These are phyloP conservation scores for Talaromyces nanjingensis DNA, from an alignment of 495 filamentous ascomycete genomes.

Conservation along the genomic window DNA sequence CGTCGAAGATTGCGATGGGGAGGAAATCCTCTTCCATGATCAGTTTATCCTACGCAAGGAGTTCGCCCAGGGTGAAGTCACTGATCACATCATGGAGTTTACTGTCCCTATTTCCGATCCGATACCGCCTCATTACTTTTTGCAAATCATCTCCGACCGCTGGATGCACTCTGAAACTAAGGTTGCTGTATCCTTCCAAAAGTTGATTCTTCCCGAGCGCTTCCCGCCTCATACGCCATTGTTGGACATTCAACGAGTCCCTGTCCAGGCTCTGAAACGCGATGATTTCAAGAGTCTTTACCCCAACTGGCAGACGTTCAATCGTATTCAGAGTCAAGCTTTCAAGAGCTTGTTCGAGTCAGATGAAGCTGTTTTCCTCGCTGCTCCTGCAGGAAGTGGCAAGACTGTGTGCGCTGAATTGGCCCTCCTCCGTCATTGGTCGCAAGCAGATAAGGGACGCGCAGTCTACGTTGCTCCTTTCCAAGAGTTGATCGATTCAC, in stretches of 20 bases:
- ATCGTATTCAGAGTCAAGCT: conserved; percentile 94
- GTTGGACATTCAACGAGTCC: conserved; percentile 83
- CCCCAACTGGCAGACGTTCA: conserved; percentile 81
- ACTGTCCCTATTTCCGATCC: conserved; percentile 94
- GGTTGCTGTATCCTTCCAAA: conserved; percentile 87
- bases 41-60: conserved; percentile 86
- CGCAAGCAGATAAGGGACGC: conserved; percentile 56
- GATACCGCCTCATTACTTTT: conserved; percentile 98
- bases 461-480: conserved; percentile 95
- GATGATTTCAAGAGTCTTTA: conserved; percentile 79
- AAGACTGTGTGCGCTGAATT: conserved; percentile 98
- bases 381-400: conserved; percentile 82
- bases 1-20: conserved; percentile 95
- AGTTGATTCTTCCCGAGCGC: conserved; percentile 87
- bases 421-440: conserved; percentile 84
- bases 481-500: conserved; percentile 83
- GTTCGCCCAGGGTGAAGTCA: conserved; percentile 71
- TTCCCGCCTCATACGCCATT: conserved; percentile 91
- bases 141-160: conserved; percentile 84
- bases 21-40: conserved; percentile 93
- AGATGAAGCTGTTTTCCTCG: conserved; percentile 89
- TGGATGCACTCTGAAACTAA: conserved; percentile 99
- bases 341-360: conserved; percentile 87
- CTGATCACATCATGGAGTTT: conserved; percentile 96
- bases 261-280: conserved; percentile 78